Evolutionary conservation across 768 basidiomycete species (phyloP), one percentile per base, ranked within the genome.

Genomic region (Boletus patriciae): DNA sequence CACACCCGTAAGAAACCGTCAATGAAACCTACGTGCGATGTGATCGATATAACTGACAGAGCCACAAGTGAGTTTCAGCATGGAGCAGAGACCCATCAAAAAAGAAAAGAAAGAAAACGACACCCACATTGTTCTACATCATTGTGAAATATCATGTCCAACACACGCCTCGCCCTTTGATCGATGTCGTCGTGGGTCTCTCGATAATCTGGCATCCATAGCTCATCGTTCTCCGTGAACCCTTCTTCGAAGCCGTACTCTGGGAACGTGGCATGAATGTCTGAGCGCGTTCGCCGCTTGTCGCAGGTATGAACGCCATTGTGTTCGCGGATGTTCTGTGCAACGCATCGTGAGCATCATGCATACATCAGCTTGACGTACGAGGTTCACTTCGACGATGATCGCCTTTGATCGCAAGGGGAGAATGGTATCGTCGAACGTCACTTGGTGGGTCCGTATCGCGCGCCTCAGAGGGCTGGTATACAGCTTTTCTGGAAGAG

Each of bases 291-390:
- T n/a, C 72, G 74, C 13, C 89, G 80, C 55, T 80, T 79, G 68
- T 92, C 90, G 62, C 88, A 92, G 0, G 87, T 89, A 61, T 90
- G 87, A 2, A 81, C 77, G 0, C 89, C 88, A 11, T 65, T 68
- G 54, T 80, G 78, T 70, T 92, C 90, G 36, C 88, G 82, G 36
- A 83, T 80, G 55, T 87, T 80, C 89, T 90, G 16, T 10, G 23
- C 21, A 9, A 6, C 11, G 12, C 9, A 8, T 29, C 23, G 19
- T 45, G 37, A 54, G 40, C 16, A 43, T 53, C 18, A 29, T 19
- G 6, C 7, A 36, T 50, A 34, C 12, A 33, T 38, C n/a, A 29
- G 34, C 8, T 6, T 13, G 21, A 27, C 16, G 27, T 9, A 12
- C 2, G 3, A 13, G 13, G 19, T 27, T 57, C 19, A 85, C 88